Percentiles rank a stretch among this genome's conserved stretches.
Evolutionary conservation across 176 grass and related monocot genomes (phyloP).

Genomic region (Cymbopogon citratus): DNA sequence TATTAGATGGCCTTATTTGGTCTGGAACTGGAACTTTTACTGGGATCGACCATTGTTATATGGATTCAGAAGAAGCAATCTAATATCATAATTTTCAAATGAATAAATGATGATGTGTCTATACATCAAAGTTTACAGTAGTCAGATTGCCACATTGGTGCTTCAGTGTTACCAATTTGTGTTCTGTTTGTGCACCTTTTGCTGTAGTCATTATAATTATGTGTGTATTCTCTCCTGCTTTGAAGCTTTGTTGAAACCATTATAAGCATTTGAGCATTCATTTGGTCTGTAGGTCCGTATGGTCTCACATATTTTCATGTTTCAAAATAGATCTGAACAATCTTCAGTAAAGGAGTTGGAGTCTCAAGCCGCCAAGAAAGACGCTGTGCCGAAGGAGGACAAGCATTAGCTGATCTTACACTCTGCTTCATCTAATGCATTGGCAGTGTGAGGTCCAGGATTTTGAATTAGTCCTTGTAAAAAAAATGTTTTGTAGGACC

Average conservation of each 20-base stretch:
- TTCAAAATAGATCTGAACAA: slow-evolving; percentile 47
- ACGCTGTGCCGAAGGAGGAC: slow-evolving; percentile 52
- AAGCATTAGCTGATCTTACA: slow-evolving; percentile 40
- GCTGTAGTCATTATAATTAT: neutral
- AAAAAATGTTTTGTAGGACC: slow-evolving; percentile 14
- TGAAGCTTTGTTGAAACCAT: neutral
- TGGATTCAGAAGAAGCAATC: neutral
- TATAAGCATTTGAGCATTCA: neutral
- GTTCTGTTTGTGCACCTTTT: neutral
- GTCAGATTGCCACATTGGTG: neutral
- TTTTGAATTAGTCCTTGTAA: slow-evolving; percentile 23
- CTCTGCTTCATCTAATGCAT: neutral
- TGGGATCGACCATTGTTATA: neutral
- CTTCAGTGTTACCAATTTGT: neutral
- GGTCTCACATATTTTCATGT: neutral
- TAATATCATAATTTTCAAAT: neutral
- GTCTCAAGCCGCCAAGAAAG: slow-evolving; percentile 59
- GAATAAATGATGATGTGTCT: neutral
- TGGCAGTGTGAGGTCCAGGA: neutral
- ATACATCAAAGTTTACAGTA: neutral
- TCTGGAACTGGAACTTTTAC: neutral
- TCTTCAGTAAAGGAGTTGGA: slow-evolving; percentile 57
- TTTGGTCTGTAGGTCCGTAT: neutral
- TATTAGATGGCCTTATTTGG: neutral
- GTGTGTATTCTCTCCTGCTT: neutral